A percentile compares a stretch with the other conserved stretches of the same genome.
phyloP scores from a whole-genome alignment of 2,329 filamentous ascomycete genomes.

The Cercospora citrullina region DNA sequence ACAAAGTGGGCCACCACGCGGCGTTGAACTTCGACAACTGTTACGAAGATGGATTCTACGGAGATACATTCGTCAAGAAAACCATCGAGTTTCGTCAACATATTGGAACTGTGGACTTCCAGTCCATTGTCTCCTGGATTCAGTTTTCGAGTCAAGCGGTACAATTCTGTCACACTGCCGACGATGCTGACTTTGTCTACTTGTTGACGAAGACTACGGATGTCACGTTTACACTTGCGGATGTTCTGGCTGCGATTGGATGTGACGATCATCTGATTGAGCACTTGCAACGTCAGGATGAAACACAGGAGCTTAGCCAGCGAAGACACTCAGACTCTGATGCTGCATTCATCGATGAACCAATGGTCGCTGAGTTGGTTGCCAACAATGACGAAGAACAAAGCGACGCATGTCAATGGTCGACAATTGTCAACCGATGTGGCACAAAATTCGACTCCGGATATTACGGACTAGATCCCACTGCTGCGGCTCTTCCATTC shows the following conservation, averaged over 20 bases:
- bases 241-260: neutral
- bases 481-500: neutral
- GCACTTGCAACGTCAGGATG: neutral
- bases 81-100: constrained; percentile 17
- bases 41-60: neutral
- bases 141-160: neutral
- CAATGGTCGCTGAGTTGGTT: neutral
- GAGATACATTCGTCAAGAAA: neutral
- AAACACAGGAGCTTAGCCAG: neutral
- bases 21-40: constrained; percentile 14
- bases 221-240: neutral
- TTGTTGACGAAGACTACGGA: constrained; percentile 5
- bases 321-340: neutral
- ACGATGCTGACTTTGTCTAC: neutral
- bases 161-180: neutral
- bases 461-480: constrained; percentile 7
- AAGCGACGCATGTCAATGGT: neutral
- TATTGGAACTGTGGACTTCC: constrained; percentile 5
- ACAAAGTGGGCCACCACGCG: neutral
- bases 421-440: neutral
- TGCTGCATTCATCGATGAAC: neutral
- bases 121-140: neutral
- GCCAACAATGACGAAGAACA: constrained; percentile 6
- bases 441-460: neutral
- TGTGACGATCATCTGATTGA: neutral